Evolutionary conservation across 1,284 basidiomycete species (phyloP), one percentile per base, ranked within the genome.

Genomic region (Moesziomyces sp.): DNA sequence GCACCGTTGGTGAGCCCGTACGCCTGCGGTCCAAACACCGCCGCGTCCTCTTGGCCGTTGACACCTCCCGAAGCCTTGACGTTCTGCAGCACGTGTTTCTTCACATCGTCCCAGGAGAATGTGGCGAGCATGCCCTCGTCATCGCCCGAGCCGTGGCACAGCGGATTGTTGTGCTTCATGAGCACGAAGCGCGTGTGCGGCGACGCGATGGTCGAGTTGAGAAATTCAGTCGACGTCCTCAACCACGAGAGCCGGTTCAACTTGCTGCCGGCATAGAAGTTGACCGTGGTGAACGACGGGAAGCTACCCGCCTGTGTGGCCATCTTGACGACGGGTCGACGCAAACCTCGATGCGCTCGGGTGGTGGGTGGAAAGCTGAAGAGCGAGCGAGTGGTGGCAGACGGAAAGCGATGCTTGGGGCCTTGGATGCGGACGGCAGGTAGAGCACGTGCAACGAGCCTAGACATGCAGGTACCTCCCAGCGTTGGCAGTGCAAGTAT

Each of bases 191-290:
- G 67, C 4, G 85, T 76, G 5, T 75, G 60, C 19, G 78, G 57
- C 19, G 78, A 80, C 5, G 58, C 58, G 21, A 84, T 70, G 10
- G 84, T 81, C 4, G 73, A 73, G 46, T 84, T 79, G 57, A 86
- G 73, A 68, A 85, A 86, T 10, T 62, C 65, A 30, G 71, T 53
- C 49, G 77, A 76, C 21, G 77, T 79, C 8, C 84, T 74, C 21
- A 84, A 59, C 83, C 83, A 84, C 6, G 81, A 83, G 19, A 81
- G 76, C 26, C 83, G 77, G 42, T 81, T 79, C 44, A 84, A 75
- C 52, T 69, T 65, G 50, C 53, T 54, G 13, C 81, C 81, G 8
- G 76, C 75, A 47, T 77, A 83, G 40, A 80, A 82, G 58, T 82
- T 82, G 62, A 78, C 73, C n/a, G 77, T 74, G 30, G 53, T 55